Percentiles rank a stretch among this genome's conserved stretches.
These are phyloP conservation scores for Dipodascus albidus DNA, from an alignment of 805 yeast species.

Conservation along the genomic window DNA sequence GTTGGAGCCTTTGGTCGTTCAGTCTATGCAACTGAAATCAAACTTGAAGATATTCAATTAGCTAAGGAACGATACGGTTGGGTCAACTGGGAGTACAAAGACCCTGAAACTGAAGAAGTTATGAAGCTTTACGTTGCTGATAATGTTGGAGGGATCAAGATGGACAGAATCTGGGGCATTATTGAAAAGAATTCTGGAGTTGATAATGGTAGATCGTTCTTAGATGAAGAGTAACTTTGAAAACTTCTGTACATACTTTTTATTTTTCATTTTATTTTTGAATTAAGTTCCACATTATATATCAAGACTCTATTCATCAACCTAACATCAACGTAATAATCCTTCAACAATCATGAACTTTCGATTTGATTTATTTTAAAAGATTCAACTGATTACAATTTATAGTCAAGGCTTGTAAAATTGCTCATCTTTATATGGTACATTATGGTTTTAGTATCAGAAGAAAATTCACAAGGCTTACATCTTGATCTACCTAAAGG, in stretches of 20 bases:
- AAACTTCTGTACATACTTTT: not conserved
- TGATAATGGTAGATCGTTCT: constrained; percentile 48
- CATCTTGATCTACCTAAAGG: not conserved
- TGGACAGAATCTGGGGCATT: constrained; percentile 83
- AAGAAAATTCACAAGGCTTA: not conserved
- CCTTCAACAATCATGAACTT: no score
- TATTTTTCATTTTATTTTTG: not conserved
- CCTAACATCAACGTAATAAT: no score
- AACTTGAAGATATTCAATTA: constrained; percentile 36
- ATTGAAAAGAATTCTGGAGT: constrained; percentile 56
- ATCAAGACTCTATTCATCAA: no score
- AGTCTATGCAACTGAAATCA: constrained; percentile 50
- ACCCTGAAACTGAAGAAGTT: constrained; percentile 21
- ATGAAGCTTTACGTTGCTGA: constrained; percentile 50
- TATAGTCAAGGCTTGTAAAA: no score
- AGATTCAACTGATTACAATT: no score
- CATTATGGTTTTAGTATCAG: not conserved
- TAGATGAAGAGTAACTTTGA: constrained; percentile 9
- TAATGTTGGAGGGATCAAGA: constrained; percentile 67
- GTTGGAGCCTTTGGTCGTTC: constrained; percentile 55
- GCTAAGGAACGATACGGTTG: constrained; percentile 35
- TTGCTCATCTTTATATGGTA: no score
- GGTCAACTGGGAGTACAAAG: constrained; percentile 33
- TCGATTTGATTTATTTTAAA: no score
- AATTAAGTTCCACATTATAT: no score